Base-by-base conservation (phyloP, 257 asterid species). In the Hygrophila difformis region DNA sequence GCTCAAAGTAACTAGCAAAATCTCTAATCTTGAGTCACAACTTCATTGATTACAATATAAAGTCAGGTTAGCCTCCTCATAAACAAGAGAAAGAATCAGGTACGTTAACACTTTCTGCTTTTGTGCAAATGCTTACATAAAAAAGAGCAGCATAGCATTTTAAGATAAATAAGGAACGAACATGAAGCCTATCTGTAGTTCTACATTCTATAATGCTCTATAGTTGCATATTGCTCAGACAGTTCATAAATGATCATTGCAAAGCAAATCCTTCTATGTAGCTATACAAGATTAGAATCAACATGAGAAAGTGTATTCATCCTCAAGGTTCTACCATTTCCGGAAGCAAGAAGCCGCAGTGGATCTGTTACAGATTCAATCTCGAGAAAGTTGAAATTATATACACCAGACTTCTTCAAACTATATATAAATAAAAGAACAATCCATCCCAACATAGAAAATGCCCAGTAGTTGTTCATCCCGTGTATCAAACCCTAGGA, bases 401-500 rank as follows among this genome's bases (percentile, higher is more conserved):
- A 68, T 5, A 84, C 51, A 33, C 92, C 93, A 6, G 96, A 91
- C 60, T 78, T 91, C 81, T 91, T 91, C 81, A 91, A 82, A 70
- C 94, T 91, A 58, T 71, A 68, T 15, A 83, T 41, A 53, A 91
- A 80, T 24, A 80, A 58, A 41, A 86, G 63, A 22, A 55, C 21
- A 37, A 77, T 80, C 98, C 98, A 91, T 0, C 87, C 84, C 56
- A 82, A 36, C 81, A 91, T 82, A 3, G 96, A 71, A 33, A 91
- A 39, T 1, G 95, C 95, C 97, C 97, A 89, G 56, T 79, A 89
- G 54, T 85, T 76, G 64, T 56, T 89, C 97, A 89, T 85, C 56
- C 97, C 97, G 17, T 79, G 88, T 53, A 89, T 77, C 72, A 89
- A 66, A 12, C 94, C 97, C 97, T 93, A 89, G 0, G 84, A 82